Evolutionary conservation across 129 eudicot species (phyloP), one percentile per base, ranked within the genome.

Genomic region (sunflower (Helianthus annuus)): DNA sequence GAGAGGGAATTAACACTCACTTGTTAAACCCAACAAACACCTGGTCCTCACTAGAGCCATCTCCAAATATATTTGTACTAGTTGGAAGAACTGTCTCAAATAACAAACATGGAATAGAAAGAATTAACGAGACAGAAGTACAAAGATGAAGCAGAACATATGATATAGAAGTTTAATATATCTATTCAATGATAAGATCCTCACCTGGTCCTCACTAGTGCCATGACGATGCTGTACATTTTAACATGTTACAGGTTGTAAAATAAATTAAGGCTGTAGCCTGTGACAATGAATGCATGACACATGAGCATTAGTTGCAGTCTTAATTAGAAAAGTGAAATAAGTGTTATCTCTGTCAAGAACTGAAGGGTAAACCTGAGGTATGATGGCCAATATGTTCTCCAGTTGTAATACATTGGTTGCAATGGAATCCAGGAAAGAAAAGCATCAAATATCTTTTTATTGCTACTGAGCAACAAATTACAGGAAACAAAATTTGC

Each of bases 301-400:
- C 70, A 63, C 71, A 64, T 16, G 62, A n/a, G 39, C 10, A 12
- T 57, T 40, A 48, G 42, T 46, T 40, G 38, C 46, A 29, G 29
- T 65, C 11, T 7, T 10, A 73, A 2, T 48, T 49, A 58, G 19
- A 57, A 45, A 60, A 13, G 51, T 22, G 10, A 48, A 3, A 48
- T 29, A 17, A 63, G 62, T 44, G 10, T 57, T 76, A 94, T 97
- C 96, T 94, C 99, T 40, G 96, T 84, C 84, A 94, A 85, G 72
- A 97, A 94, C 60, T 94, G 99, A 14, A 94, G 97, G 17, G 97
- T 90, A 29, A 86, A 84, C 81, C 90, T 94, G 32, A 96, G 91
- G 66, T 90, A n/a, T n/a, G n/a, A n/a, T n/a, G n/a, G n/a, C n/a
- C n/a, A n/a, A n/a, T n/a, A n/a, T n/a, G n/a, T n/a, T n/a, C n/a